Evolutionary conservation across 371 early-diverging fungal species (phyloP), one percentile per base, ranked within the genome.

Genomic region (Mortierella sp.): DNA sequence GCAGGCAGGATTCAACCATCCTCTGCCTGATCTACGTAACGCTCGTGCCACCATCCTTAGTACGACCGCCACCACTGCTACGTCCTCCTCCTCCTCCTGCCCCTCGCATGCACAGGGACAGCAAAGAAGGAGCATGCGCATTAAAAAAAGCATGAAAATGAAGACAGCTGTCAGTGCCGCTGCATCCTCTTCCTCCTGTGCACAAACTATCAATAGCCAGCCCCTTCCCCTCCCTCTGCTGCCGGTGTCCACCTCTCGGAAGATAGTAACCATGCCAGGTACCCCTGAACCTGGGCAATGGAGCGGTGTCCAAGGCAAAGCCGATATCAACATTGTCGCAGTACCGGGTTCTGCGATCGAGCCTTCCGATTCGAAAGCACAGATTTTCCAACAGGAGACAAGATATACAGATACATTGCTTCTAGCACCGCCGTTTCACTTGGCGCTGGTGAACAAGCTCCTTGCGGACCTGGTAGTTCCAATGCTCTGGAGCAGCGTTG

Each of bases 391-490:
- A 14, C 9, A 6, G 41, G 26, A 30, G 34, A 53, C 17, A 37
- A 23, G 26, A n/a, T 53, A 19, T 9, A 53, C 34, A 17, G 34
- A 53, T 15, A 23, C 39, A 23, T 34, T 44, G 7, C 44, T 31
- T n/a, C 39, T 64, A 6, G 55, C 64, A 3, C 30, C 31, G 15
- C 64, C 64, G 11, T 58, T 67, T 46, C 53, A 67, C 7, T 62
- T 73, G 26, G 30, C 67, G 41, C 58, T 73, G 2, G 63, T 73
- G 19, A 67, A 46, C 55, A 66, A 46, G 31, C 48, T 62, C 8
- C 50, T 73, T 15, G 63, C 67, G 8, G 54, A 56, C 27, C 43
- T 57, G n/a, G 58, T 50, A 4, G 59, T 73, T 24, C 54, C 17
- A 19, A 51, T 52, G 14, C 54, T 73, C 1, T 73, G 73, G 73